Evolutionary conservation across 2,329 filamentous ascomycete species (phyloP).

Genomic region (Alternaria gaisen): DNA sequence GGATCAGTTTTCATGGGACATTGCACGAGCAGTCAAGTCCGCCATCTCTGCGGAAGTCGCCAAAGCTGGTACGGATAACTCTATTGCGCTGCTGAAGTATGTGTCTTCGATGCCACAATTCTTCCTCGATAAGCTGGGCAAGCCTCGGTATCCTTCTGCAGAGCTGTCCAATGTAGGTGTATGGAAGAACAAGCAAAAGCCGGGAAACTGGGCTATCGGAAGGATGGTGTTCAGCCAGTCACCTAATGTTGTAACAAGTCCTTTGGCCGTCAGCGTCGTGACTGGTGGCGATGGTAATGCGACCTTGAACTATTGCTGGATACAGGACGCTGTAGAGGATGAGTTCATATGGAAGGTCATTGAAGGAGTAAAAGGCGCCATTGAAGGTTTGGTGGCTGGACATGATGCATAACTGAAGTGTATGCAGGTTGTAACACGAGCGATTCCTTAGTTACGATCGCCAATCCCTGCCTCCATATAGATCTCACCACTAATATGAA

Average conservation of each 20-base stretch:
- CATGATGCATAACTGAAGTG: neutral
- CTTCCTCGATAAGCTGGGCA: slow-evolving; percentile 51
- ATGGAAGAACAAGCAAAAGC: slow-evolving; percentile 25
- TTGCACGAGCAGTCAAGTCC: slow-evolving; percentile 27
- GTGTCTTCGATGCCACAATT: slow-evolving; percentile 53
- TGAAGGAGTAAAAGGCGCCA: slow-evolving; percentile 11
- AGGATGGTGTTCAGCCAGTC: slow-evolving; percentile 59
- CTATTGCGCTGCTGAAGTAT: slow-evolving; percentile 52
- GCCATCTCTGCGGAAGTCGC: slow-evolving; percentile 24
- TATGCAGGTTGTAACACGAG: too few relatives aligned
- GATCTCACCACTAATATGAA: too few relatives aligned
- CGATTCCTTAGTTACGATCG: too few relatives aligned
- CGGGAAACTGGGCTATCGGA: slow-evolving; percentile 41
- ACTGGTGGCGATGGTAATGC: slow-evolving; percentile 58
- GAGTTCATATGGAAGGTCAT: slow-evolving; percentile 33
- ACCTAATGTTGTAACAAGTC: slow-evolving; percentile 49
- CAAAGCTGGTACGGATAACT: slow-evolving; percentile 42
- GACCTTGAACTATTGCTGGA: slow-evolving; percentile 54
- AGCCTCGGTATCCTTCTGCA: slow-evolving; percentile 49
- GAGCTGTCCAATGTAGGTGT: slow-evolving; percentile 60
- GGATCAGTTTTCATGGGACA: slow-evolving; percentile 31
- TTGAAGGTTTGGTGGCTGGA: neutral
- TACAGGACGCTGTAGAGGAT: slow-evolving; percentile 47
- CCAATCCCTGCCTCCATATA: too few relatives aligned
- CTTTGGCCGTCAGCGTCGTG: slow-evolving; percentile 52